Conservation (phyloP, 192 early-diverging fungal species). For the Linnemannia exigua region DNA sequence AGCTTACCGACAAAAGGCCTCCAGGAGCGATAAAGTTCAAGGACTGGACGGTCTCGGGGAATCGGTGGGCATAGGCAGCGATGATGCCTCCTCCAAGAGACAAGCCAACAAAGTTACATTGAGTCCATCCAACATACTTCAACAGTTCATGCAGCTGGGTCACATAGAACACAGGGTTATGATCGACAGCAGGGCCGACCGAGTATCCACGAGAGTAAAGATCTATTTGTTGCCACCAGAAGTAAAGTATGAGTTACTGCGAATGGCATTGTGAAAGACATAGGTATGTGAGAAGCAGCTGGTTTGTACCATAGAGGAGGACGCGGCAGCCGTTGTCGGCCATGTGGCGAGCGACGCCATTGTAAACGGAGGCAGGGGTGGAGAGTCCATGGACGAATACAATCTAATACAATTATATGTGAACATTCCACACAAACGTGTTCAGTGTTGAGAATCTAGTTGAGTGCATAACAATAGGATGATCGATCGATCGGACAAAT, state of each 20-base stretch:
- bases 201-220: conserved; percentile 53
- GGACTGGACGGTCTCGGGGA: conserved; percentile 47
- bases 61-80: conserved; percentile 28
- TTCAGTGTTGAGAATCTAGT: not conserved
- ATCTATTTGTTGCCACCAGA: conserved; percentile 11
- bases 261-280: not conserved
- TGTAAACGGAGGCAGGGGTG: conserved; percentile 41
- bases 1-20: conserved; percentile 36
- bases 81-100: conserved; percentile 55
- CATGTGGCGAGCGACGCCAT: conserved; percentile 33
- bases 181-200: conserved; percentile 33
- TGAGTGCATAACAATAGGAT: not conserved
- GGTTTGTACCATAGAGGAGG: conserved; percentile 38
- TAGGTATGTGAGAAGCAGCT: not conserved
- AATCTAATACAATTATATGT: conserved; percentile 12
- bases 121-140: conserved; percentile 37
- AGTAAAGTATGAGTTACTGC: not conserved
- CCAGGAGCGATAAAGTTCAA: conserved; percentile 51
- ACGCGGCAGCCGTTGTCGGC: conserved; percentile 43
- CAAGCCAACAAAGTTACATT: conserved; percentile 53
- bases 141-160: conserved; percentile 44
- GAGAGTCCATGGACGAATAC: conserved; percentile 55
- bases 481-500: conserved; percentile 1
- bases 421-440: not conserved
- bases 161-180: conserved; percentile 47